Conservation (phyloP, 164 flowering plant genomes). For the Protea cynaroides region DNA sequence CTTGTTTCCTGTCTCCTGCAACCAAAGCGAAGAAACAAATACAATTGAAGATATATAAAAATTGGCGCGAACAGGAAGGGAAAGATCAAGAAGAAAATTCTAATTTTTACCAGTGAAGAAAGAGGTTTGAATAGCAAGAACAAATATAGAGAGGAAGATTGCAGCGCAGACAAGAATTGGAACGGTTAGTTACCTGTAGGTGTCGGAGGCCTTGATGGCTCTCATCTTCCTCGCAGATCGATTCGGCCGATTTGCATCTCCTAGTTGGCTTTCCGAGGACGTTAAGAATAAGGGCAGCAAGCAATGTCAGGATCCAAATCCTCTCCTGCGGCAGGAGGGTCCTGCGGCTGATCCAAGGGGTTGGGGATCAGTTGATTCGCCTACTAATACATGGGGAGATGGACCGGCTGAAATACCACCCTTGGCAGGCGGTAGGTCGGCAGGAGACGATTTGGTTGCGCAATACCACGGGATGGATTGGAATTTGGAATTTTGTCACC, state of each 20-base stretch:
- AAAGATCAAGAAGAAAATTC: neutral
- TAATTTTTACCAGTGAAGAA: slow-evolving; percentile 16
- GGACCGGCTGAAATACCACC: too few relatives aligned
- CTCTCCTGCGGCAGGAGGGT: too few relatives aligned
- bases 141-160: slow-evolving; percentile 48
- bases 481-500: too few relatives aligned
- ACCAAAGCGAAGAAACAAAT: neutral
- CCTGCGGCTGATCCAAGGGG: too few relatives aligned
- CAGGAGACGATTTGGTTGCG: too few relatives aligned
- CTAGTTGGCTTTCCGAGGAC: neutral
- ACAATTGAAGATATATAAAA: neutral
- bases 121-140: slow-evolving; percentile 50
- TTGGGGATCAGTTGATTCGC: too few relatives aligned
- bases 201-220: slow-evolving; percentile 12
- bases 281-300: too few relatives aligned
- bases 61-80: neutral
- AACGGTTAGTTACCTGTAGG: slow-evolving; percentile 27
- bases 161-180: slow-evolving; percentile 49
- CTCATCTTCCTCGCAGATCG: slow-evolving; percentile 6
- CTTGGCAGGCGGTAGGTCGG: too few relatives aligned
- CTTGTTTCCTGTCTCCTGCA: slow-evolving; percentile 26
- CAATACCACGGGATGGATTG: too few relatives aligned
- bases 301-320: too few relatives aligned
- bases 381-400: too few relatives aligned
- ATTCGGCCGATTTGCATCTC: neutral